Base-by-base conservation (phyloP, 441 rosid genomes). In the Flueggea neowawraea region DNA sequence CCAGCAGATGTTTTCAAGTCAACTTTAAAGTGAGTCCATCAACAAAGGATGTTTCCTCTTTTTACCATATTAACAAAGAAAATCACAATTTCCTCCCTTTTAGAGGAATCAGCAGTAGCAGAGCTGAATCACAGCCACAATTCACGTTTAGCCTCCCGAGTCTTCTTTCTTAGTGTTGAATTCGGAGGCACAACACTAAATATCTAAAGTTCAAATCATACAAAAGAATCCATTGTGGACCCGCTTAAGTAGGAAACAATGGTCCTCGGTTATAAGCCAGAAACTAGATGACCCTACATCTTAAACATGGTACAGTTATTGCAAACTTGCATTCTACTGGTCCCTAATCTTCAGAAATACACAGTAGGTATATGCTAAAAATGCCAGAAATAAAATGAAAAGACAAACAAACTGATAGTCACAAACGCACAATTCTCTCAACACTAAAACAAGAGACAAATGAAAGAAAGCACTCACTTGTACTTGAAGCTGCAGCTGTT, bases 401-500 rank as follows among this genome's bases (percentile, higher is more conserved):
- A 14, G 50, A 47, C 12, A 47, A 47, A 4, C 14, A 47, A 47
- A 47, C 14, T 11, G 14, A 47, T 47, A 47, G n/a, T 10, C 50
- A 47, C n/a, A n/a, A n/a, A n/a, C n/a, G n/a, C n/a, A n/a, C 50
- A 16, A 3, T 14, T 15, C 6, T 22, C 4, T 32, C 31, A 10
- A 33, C 6, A 10, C 28, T 55, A 16, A 54, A 52, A n/a, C 28
- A 62, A 55, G 47, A n/a, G 15, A 43, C 7, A 43, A 50, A 15
- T 39, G 59, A 51, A 53, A 60, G 41, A 1, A 36, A 69, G 28
- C 17, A 69, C 73, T 50, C 17, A 82, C 95, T 91, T 90, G 97
- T 7, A 90, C 90, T 83, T 85, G 97, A 66, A 87, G 89, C 73
- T 87, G 95, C 70, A 90, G 92, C 72, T 85, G 95, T 78, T 87